Evolutionary conservation across 2,329 filamentous ascomycete species (phyloP).

Genomic region (Ceratocystis alfenasii): DNA sequence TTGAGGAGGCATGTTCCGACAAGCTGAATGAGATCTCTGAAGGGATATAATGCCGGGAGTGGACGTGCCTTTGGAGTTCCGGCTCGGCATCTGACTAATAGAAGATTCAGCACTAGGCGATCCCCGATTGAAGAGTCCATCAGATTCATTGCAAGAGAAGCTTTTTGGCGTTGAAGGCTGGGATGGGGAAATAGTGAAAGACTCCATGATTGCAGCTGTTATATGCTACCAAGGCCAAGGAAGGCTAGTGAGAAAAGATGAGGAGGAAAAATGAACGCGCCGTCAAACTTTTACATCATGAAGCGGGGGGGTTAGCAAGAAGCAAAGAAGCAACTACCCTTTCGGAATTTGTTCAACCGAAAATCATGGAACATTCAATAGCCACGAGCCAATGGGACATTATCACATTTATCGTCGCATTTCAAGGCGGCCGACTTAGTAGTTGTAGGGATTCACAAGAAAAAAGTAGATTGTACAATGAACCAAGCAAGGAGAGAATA

Average conservation of each 20-base stretch:
- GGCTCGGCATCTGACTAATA: conserved; percentile 19
- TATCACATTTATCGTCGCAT: background rate
- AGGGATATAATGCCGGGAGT: conserved; percentile 5
- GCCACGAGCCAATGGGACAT: background rate
- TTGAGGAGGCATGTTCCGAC: background rate
- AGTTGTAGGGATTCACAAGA: background rate
- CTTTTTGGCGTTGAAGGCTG: background rate
- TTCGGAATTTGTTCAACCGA: background rate
- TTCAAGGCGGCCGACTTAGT: background rate
- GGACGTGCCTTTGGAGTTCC: conserved; percentile 17
- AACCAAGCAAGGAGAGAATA: background rate
- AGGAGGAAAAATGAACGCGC: background rate
- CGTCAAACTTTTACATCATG: background rate
- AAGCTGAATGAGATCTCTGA: background rate
- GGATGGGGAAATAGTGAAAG: conserved; percentile 8
- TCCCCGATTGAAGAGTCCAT: background rate
- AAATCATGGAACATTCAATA: background rate
- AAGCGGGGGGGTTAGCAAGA: background rate
- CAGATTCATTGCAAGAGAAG: background rate
- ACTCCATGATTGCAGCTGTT: conserved; percentile 4
- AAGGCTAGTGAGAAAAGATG: background rate
- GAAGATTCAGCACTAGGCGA: conserved; percentile 20
- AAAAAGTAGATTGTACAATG: background rate
- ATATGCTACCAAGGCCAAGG: background rate
- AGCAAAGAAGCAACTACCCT: conserved; percentile 4